Conservation (phyloP, 768 basidiomycete species). For the Lactarius evosmus region DNA sequence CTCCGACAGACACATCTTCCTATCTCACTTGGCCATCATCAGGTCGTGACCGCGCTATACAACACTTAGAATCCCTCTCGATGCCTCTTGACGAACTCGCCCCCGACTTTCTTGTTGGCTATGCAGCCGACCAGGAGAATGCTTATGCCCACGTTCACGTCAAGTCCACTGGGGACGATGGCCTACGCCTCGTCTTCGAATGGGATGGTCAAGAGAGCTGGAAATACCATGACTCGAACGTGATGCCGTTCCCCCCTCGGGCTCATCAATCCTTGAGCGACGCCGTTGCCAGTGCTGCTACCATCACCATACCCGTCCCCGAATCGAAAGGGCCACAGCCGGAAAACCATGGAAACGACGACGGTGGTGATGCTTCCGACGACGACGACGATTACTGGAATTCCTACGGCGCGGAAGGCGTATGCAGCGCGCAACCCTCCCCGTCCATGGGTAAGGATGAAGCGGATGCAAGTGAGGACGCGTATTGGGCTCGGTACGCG, state of each 20-base stretch:
- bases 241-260: constrained; percentile 67
- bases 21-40: constrained; percentile 70
- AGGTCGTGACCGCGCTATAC: constrained; percentile 36
- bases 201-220: constrained; percentile 56
- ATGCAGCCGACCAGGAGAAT: constrained; percentile 31
- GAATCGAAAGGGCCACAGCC: constrained; percentile 1
- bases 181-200: constrained; percentile 62
- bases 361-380: constrained; percentile 28
- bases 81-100: constrained; percentile 37
- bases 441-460: constrained; percentile 29
- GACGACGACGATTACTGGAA: constrained; percentile 65
- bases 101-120: constrained; percentile 44
- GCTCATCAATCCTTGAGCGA: constrained; percentile 34
- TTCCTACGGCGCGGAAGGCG: constrained; percentile 48
- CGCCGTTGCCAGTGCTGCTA: constrained; percentile 28
- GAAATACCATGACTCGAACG: constrained; percentile 66
- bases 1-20: constrained; percentile 45
- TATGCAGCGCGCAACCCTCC: constrained; percentile 32
- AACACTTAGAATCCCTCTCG: constrained; percentile 44
- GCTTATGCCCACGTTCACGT: constrained; percentile 34
- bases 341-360: constrained; percentile 31
- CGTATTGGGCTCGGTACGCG: constrained; percentile 76
- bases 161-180: constrained; percentile 36
- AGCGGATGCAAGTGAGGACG: constrained; percentile 46
- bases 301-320: not conserved